A percentile compares a stretch with the other conserved stretches of the same genome.
Evolutionary conservation across 2,329 filamentous ascomycete genomes (phyloP).

Genomic region (Pseudocercospora crystallina): DNA sequence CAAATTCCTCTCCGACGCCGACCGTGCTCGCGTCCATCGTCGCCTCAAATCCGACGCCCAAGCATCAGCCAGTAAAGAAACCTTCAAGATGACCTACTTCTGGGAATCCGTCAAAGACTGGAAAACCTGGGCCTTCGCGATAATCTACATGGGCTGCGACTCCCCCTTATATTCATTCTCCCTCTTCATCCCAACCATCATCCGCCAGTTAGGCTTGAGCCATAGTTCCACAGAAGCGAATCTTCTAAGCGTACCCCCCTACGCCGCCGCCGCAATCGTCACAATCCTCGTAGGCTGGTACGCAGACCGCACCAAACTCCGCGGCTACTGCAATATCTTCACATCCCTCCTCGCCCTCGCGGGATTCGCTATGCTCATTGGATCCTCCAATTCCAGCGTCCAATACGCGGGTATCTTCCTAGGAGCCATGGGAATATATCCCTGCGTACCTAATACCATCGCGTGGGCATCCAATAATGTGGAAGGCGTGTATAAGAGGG

Average conservation of each 20-base stretch:
- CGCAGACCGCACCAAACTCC: slow-evolving; percentile 70
- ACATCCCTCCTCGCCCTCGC: slow-evolving; percentile 69
- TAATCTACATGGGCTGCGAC: slow-evolving; percentile 76
- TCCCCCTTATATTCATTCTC: slow-evolving; percentile 74
- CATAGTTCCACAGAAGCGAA: slow-evolving; percentile 65
- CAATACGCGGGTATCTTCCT: slow-evolving; percentile 84
- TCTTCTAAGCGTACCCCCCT: slow-evolving; percentile 72
- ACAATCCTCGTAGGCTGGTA: slow-evolving; percentile 71
- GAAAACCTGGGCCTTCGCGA: slow-evolving; percentile 75
- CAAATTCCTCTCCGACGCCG: slow-evolving; percentile 66
- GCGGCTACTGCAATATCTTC: slow-evolving; percentile 77
- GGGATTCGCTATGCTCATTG: slow-evolving; percentile 79
- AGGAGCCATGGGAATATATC: slow-evolving; percentile 76
- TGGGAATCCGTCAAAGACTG: slow-evolving; percentile 74
- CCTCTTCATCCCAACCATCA: slow-evolving; percentile 78
- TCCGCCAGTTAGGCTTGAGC: slow-evolving; percentile 53
- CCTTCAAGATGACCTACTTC: slow-evolving; percentile 71
- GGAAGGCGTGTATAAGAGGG: slow-evolving; percentile 88
- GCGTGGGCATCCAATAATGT: slow-evolving; percentile 86
- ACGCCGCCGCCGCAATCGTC: slow-evolving; percentile 67
- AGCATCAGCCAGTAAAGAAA: slow-evolving; percentile 70
- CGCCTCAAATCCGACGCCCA: slow-evolving; percentile 72
- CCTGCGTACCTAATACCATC: slow-evolving; percentile 69
- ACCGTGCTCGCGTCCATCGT: slow-evolving; percentile 70
- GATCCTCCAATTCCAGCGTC: slow-evolving; percentile 59